These are phyloP conservation scores for Aquilaria malaccensis DNA, from an alignment of 345 rosid species.

Conservation along the genomic window DNA sequence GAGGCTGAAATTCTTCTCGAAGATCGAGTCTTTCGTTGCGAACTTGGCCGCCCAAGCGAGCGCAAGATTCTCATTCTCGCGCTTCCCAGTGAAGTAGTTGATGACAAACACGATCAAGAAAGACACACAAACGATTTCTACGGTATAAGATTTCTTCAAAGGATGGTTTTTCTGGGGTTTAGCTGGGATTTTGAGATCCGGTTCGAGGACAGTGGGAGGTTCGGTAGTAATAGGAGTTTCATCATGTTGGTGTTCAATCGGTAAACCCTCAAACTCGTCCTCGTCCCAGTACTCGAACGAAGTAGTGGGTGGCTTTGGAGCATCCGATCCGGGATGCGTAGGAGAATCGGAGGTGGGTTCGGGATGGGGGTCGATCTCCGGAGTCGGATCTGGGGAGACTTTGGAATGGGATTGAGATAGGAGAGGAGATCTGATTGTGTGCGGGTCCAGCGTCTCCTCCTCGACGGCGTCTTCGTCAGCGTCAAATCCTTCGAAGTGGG, in stretches of 20 bases:
- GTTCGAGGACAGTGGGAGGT: conserved; percentile 20
- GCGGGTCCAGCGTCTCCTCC: conserved; percentile 32
- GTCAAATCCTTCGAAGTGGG: conserved; percentile 98
- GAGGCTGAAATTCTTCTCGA: conserved; percentile 80
- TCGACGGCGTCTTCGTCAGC: conserved; percentile 53
- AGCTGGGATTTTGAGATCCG: conserved; percentile 25
- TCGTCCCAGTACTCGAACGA: conserved; percentile 91
- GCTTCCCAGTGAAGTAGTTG: conserved; percentile 81
- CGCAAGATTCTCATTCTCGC: conserved; percentile 81
- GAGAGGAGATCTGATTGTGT: conserved; percentile 44
- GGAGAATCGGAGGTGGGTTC: conserved; percentile 4
- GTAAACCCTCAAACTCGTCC: conserved; percentile 94
- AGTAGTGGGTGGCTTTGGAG: conserved; percentile 29
- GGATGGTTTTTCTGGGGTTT: conserved; percentile 8
- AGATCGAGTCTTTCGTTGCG: conserved; percentile 59
- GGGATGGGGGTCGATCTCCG: conserved; percentile 21
- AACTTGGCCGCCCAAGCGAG: conserved; percentile 88
- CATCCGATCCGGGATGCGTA: conserved; percentile 16
- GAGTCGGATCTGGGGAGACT: conserved; percentile 20
- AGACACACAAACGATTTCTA: conserved; percentile 58
- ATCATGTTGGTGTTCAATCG: conserved; percentile 24
- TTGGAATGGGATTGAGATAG: conserved; percentile 48
- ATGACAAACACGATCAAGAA: conserved; percentile 55
- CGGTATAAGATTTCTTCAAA: conserved; percentile 36
- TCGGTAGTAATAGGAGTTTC: conserved; percentile 22